phyloP scores from a whole-genome alignment of 441 rosid genomes.

The Melastoma candidum region DNA sequence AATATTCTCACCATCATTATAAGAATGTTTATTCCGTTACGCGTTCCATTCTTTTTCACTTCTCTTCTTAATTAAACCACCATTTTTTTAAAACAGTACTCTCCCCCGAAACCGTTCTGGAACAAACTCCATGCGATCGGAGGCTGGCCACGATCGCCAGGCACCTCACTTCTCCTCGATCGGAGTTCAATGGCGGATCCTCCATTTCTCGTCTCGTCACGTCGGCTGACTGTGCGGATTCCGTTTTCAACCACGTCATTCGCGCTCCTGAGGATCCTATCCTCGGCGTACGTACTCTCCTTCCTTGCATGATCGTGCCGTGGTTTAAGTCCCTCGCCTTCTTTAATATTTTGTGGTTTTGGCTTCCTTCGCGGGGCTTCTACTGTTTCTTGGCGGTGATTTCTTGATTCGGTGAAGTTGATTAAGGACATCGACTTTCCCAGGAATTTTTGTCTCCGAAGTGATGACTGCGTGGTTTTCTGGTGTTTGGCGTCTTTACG shows the following conservation, averaged over 20 bases:
- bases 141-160: conserved; percentile 53
- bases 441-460: neutral
- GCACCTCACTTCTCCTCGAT: conserved; percentile 7
- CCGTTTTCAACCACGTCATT: conserved; percentile 18
- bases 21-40: no score
- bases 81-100: no score
- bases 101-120: no score
- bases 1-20: no score
- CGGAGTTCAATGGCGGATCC: conserved; percentile 11
- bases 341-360: neutral
- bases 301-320: neutral
- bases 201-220: conserved; percentile 19
- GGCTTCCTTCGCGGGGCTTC: neutral
- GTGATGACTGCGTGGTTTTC: no score
- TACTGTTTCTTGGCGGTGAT: neutral
- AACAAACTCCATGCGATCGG: conserved; percentile 36
- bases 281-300: conserved; percentile 14
- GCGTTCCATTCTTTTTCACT: no score
- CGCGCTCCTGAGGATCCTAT: conserved; percentile 21
- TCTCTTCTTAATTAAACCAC: no score
- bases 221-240: conserved; percentile 5
- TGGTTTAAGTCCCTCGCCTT: neutral
- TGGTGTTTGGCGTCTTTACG: neutral
- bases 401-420: neutral
- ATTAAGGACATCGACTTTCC: neutral